A percentile compares a stretch with the other conserved stretches of the same genome.
These are phyloP conservation scores for Physcomitrium patens DNA, from an alignment of 225 moss, liverwort and hornwort genomes.

Conservation along the genomic window DNA sequence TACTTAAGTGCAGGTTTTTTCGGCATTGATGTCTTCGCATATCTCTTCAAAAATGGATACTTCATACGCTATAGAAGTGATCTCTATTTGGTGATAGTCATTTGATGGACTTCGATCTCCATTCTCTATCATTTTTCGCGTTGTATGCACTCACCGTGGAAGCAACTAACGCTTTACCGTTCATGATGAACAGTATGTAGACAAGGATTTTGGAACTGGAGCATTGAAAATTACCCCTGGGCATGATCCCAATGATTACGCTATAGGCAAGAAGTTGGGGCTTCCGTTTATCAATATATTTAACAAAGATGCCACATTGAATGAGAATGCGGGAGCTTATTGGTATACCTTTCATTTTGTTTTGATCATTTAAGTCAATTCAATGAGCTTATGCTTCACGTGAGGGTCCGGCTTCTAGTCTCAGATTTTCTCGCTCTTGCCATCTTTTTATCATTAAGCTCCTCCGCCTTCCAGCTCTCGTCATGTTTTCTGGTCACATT, in stretches of 20 bases:
- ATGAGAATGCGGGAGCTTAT: slow-evolving; percentile 85
- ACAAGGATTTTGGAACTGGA: slow-evolving; percentile 88
- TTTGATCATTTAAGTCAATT: neutral
- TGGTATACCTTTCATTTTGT: slow-evolving; percentile 45
- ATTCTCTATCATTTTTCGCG: neutral
- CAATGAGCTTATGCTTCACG: slow-evolving; percentile 1
- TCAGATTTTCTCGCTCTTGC: slow-evolving; percentile 14
- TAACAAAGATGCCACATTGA: slow-evolving; percentile 88
- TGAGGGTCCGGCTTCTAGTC: neutral
- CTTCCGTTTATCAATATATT: slow-evolving; percentile 85
- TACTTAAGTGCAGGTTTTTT: neutral
- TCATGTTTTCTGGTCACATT: slow-evolving; percentile 4
- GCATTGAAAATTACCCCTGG: slow-evolving; percentile 94
- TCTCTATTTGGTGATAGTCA: neutral
- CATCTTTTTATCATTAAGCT: neutral
- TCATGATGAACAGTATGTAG: slow-evolving; percentile 65
- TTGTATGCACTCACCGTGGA: slow-evolving; percentile 4
- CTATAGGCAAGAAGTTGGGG: slow-evolving; percentile 80
- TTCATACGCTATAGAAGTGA: neutral
- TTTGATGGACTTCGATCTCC: neutral
- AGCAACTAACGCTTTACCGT: slow-evolving; percentile 26
- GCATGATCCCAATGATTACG: slow-evolving; percentile 91
- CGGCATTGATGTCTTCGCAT: neutral
- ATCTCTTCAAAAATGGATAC: neutral
- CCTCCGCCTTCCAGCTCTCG: neutral